phyloP scores from a whole-genome alignment of 1,284 basidiomycete genomes.

The Ustilago loliicola region DNA sequence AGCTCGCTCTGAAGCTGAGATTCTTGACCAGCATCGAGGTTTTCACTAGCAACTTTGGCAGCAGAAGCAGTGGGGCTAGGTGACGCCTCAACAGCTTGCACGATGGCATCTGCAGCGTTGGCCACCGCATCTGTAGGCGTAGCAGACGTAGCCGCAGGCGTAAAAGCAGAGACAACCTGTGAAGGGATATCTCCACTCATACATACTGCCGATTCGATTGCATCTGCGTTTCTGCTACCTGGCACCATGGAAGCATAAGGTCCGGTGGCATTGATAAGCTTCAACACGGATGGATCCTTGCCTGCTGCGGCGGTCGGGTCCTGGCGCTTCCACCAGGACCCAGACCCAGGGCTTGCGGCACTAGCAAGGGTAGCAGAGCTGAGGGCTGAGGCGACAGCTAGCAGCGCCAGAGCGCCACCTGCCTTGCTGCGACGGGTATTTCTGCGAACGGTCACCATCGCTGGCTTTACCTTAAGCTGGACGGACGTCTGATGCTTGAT shows the following conservation, averaged over 20 bases:
- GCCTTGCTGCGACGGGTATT: background rate
- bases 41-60: slow-evolving; percentile 33
- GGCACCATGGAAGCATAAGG: slow-evolving; percentile 32
- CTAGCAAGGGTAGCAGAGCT: slow-evolving; percentile 4
- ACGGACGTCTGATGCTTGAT: background rate
- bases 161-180: background rate
- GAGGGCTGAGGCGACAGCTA: slow-evolving; percentile 21
- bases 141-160: slow-evolving; percentile 6
- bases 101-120: background rate
- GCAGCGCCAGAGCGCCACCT: slow-evolving; percentile 14
- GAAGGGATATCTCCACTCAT: slow-evolving; percentile 31
- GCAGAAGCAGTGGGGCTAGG: slow-evolving; percentile 2
- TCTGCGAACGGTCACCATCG: background rate
- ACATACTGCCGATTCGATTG: slow-evolving; percentile 35
- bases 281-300: slow-evolving; percentile 25
- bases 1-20: slow-evolving; percentile 19
- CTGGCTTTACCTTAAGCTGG: background rate
- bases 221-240: slow-evolving; percentile 18
- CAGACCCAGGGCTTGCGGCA: slow-evolving; percentile 11
- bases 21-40: slow-evolving; percentile 9
- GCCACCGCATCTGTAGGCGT: background rate
- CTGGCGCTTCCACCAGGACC: slow-evolving; percentile 37
- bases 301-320: background rate
- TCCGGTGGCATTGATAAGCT: slow-evolving; percentile 40
- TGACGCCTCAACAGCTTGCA: slow-evolving; percentile 27